A percentile compares a stretch with the other conserved stretches of the same genome.
Conservation (phyloP, 78 protist genomes). For the Dictyostelium capitatum region DNA sequence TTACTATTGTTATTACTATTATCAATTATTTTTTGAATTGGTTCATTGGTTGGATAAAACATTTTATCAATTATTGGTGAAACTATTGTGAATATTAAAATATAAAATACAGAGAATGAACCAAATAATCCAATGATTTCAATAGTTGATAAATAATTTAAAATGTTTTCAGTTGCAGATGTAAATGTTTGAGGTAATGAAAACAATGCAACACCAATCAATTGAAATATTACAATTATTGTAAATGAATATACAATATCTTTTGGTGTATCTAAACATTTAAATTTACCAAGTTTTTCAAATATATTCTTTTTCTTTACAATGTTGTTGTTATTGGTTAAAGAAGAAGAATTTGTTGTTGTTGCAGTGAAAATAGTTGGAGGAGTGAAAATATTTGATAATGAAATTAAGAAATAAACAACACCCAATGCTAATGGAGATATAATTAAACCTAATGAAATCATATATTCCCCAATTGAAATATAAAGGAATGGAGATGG, state of each 20-base stretch:
- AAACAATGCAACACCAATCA: constrained; percentile 31
- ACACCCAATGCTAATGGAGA: constrained; percentile 49
- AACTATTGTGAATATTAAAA: constrained; percentile 28
- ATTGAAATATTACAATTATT: constrained; percentile 11
- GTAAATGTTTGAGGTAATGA: constrained; percentile 54
- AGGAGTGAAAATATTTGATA: constrained; percentile 63
- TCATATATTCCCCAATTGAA: constrained; percentile 90
- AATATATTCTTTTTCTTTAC: not conserved
- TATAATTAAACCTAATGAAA: constrained; percentile 56
- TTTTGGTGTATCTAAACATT: constrained; percentile 33
- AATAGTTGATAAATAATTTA: constrained; percentile 11
- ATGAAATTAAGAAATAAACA: constrained; percentile 2
- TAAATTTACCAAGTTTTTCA: not conserved
- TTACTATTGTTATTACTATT: not conserved
- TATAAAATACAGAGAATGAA: not conserved
- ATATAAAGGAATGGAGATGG: constrained; percentile 62
- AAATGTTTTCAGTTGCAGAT: not conserved
- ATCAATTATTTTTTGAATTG: not conserved
- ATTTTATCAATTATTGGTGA: constrained; percentile 35
- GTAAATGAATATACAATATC: constrained; percentile 60
- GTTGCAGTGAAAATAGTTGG: constrained; percentile 25
- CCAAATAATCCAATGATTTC: constrained; percentile 11
- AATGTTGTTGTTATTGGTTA: not conserved
- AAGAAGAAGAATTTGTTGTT: not conserved
- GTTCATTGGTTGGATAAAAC: constrained; percentile 33